These are phyloP conservation scores for Lithospermum erythrorhizon DNA, from an alignment of 257 asterid species.

Conservation along the genomic window DNA sequence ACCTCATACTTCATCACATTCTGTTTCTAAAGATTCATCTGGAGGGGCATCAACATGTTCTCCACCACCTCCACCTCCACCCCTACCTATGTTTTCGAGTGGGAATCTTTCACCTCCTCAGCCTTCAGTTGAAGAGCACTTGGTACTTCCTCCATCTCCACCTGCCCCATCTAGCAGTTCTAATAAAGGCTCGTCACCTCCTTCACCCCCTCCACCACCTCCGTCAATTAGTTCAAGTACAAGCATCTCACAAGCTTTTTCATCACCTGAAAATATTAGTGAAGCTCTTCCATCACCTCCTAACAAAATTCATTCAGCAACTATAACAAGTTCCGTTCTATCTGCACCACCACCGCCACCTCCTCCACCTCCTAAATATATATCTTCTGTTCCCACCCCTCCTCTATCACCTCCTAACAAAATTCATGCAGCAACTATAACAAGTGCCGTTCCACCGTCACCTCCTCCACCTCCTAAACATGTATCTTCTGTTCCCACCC, in stretches of 20 bases:
- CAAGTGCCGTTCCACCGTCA: constrained; percentile 10
- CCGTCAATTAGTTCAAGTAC: constrained; percentile 7
- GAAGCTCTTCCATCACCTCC: constrained; percentile 10
- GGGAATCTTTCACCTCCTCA: constrained; percentile 5
- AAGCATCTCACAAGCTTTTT: constrained; percentile 14
- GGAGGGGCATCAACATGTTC: constrained; percentile 8
- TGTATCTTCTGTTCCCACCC: not conserved
- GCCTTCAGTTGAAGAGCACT: constrained; percentile 10
- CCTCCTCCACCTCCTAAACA: constrained; percentile 11
- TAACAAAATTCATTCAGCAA: constrained; percentile 4
- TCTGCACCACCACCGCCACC: constrained; percentile 18
- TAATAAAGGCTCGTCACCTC: constrained; percentile 17
- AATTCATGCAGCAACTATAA: not conserved
- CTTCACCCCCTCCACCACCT: constrained; percentile 24
- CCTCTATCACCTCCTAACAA: constrained; percentile 8
- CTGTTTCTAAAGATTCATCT: constrained; percentile 9
- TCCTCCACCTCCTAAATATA: constrained; percentile 5
- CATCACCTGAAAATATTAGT: constrained; percentile 11
- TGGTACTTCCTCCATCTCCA: constrained; percentile 14
- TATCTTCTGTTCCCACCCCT: not conserved
- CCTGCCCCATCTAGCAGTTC: constrained; percentile 16
- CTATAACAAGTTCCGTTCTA: constrained; percentile 1
- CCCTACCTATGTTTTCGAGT: not conserved
- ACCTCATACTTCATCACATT: constrained; percentile 10
- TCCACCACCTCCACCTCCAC: constrained; percentile 6